phyloP scores from a whole-genome alignment of 202 grass and related monocot genomes.

The Musa balbisiana region DNA sequence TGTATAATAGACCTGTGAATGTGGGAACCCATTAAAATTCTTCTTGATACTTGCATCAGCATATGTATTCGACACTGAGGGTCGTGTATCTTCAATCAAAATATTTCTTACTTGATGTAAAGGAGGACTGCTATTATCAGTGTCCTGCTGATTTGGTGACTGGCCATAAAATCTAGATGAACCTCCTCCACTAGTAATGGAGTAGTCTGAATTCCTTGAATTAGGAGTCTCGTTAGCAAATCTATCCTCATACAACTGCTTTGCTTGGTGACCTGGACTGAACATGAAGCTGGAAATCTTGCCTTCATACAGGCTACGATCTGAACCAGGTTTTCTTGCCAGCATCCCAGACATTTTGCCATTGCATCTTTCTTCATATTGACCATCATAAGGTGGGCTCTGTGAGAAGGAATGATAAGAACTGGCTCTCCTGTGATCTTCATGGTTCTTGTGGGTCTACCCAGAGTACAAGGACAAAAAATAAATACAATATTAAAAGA shows the following conservation, averaged over 20 bases:
- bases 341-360: conserved; percentile 55
- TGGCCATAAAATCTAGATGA: conserved; percentile 28
- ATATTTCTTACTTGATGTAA: conserved; percentile 27
- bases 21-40: conserved; percentile 22
- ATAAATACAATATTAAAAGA: background rate
- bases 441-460: conserved; percentile 55
- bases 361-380: conserved; percentile 63
- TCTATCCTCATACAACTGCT: conserved; percentile 43
- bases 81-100: conserved; percentile 4
- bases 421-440: conserved; percentile 65
- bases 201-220: conserved; percentile 50
- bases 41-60: conserved; percentile 26
- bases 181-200: conserved; percentile 42
- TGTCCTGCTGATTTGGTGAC: conserved; percentile 50
- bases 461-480: background rate
- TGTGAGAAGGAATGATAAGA: conserved; percentile 90
- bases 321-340: conserved; percentile 82
- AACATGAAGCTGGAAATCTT: conserved; percentile 60
- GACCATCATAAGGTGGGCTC: conserved; percentile 77
- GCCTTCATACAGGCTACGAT: conserved; percentile 44
- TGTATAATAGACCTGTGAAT: conserved; percentile 32
- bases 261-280: conserved; percentile 45
- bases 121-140: conserved; percentile 31
- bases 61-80: conserved; percentile 6
- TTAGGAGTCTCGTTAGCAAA: conserved; percentile 49